phyloP scores from a whole-genome alignment of 495 filamentous ascomycete genomes.

The Apodospora peruviana region DNA sequence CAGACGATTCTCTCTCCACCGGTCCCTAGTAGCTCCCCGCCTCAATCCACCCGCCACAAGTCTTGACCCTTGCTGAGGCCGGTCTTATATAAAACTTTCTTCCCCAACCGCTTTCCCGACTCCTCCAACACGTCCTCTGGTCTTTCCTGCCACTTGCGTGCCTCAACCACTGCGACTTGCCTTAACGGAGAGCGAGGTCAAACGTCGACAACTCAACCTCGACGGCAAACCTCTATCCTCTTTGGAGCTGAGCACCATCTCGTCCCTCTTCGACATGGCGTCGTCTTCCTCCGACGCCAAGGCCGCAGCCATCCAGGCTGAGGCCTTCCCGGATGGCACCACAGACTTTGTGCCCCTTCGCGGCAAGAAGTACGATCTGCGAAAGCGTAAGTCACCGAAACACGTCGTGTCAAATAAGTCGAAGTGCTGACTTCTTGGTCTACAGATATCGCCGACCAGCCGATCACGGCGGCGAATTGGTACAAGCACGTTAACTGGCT shows the following conservation, averaged over 20 bases:
- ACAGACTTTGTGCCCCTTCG: slow-evolving; percentile 43
- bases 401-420: slow-evolving; percentile 6
- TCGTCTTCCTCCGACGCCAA: slow-evolving; percentile 32
- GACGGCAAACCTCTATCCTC: slow-evolving; percentile 1
- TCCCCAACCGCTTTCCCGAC: slow-evolving; percentile 5
- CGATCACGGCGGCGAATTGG: slow-evolving; percentile 84
- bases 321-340: slow-evolving; percentile 43
- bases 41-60: slow-evolving; percentile 7
- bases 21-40: slow-evolving; percentile 12
- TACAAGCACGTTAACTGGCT: slow-evolving; percentile 92
- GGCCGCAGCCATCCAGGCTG: slow-evolving; percentile 29
- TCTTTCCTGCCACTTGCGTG: slow-evolving; percentile 4
- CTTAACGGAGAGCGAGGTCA: neutral
- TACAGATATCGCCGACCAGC: slow-evolving; percentile 49
- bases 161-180: neutral
- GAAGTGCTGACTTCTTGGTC: neutral
- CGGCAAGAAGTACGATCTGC: slow-evolving; percentile 39
- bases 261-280: slow-evolving; percentile 32
- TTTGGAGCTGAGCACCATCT: slow-evolving; percentile 8
- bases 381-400: slow-evolving; percentile 30
- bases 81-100: slow-evolving; percentile 21
- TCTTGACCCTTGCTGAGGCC: slow-evolving; percentile 8
- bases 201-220: slow-evolving; percentile 7
- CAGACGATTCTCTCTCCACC: too few species aligned
- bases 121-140: slow-evolving; percentile 1